Base-by-base conservation (phyloP, 1,284 basidiomycete genomes). In the Malassezia sp. region DNA sequence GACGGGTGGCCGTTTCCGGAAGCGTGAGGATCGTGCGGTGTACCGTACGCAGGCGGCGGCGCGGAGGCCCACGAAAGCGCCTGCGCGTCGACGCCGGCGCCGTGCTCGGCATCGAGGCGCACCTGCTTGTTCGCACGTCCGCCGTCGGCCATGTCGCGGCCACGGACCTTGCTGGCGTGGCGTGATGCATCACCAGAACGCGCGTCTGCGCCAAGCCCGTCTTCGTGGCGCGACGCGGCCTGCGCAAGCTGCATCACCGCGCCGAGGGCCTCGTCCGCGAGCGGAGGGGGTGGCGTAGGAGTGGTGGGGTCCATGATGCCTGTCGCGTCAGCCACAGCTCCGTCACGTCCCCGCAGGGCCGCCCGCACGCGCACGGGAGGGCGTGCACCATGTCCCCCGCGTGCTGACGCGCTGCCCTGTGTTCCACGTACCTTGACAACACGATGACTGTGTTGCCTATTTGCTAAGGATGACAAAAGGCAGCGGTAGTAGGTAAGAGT, bases 381-480 rank as follows among this genome's bases (percentile, higher is more conserved):
- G 30, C 30, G 5, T 5, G 15, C 9, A n/a, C 30, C 12, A 12
- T n/a, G n/a, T n/a, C n/a, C 26, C 6, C 26, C 29, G 29, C 29
- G 29, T 30, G 32, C 32, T 18, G 23, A 12, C n/a, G 20, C 38
- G 38, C 38, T 27, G 29, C 27, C 2, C 18, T 39, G 14, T 18
- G 2, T 30, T 32, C 17, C 18, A 42, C 40, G 17, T 17, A 42
- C 40, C 40, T 42, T 23, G 7, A 12, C 11, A 30, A 42, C 41
- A 20, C 32, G 31, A 34, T 32, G 28, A 20, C 27, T 23, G 15
- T n/a, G 12, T 15, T 9, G 18, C 31, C 36, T 34, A 50, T 50
- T 50, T 50, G 48, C 48, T 50, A 50, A 50, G 48, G 48, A 50
- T 50, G 48, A 50, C 48, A 50, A 50, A 50, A 50, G 42, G 42